Evolutionary conservation across 176 grass and related monocot genomes (phyloP).

Genomic region (Cenchrus fungigraminus): DNA sequence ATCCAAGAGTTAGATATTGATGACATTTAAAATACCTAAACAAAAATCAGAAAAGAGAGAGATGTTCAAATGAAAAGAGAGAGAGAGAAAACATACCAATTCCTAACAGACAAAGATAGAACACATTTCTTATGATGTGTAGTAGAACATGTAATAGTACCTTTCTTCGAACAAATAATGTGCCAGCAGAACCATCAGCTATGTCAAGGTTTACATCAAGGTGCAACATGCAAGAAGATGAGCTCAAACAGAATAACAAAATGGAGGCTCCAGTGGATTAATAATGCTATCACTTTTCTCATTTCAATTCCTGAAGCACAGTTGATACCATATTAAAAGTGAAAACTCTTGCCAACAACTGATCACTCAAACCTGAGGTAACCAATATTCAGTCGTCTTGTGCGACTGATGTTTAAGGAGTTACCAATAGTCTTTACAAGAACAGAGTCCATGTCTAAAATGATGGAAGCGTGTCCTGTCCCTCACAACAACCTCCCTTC

Average conservation of each 20-base stretch:
- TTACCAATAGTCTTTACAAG: constrained; percentile 86
- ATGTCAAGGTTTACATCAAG: constrained; percentile 16
- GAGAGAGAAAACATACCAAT: not conserved
- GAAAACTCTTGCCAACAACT: not conserved
- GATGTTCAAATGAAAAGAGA: not conserved
- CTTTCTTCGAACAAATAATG: constrained; percentile 20
- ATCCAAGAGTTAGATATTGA: constrained; percentile 17
- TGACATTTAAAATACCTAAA: constrained; percentile 4
- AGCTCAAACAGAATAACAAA: not conserved
- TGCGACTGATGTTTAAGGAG: constrained; percentile 7
- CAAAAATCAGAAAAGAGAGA: too few relatives aligned
- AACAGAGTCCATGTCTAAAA: constrained; percentile 78
- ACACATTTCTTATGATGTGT: constrained; percentile 15
- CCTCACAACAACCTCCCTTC: constrained; percentile 69
- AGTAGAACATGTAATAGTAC: constrained; percentile 29
- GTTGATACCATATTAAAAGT: not conserved
- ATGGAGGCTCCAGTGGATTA: not conserved
- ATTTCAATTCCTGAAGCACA: not conserved
- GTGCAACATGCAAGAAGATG: not conserved
- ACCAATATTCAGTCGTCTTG: not conserved
- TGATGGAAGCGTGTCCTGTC: constrained; percentile 79
- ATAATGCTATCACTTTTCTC: not conserved
- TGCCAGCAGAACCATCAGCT: not conserved
- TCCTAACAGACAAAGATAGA: constrained; percentile 19
- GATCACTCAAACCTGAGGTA: not conserved